These are phyloP conservation scores for Naematelia encephala DNA, from an alignment of 768 basidiomycete genomes.

Conservation along the genomic window DNA sequence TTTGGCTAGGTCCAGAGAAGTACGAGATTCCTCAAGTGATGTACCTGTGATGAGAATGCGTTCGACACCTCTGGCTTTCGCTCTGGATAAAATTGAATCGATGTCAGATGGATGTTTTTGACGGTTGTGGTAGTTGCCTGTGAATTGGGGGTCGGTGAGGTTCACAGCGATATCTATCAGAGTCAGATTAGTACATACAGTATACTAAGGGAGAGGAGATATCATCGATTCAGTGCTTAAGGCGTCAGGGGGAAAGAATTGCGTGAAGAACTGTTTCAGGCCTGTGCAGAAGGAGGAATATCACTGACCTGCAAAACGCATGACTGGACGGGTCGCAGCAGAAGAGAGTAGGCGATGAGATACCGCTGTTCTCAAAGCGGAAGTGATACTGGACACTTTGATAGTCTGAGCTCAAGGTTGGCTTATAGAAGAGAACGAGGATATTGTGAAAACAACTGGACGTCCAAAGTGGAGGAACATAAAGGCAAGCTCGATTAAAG, in stretches of 20 bases:
- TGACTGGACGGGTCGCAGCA: background rate
- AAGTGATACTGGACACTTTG: background rate
- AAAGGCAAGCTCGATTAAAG: background rate
- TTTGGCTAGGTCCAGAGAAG: slow-evolving; percentile 63
- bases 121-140: slow-evolving; percentile 51
- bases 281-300: too few species aligned
- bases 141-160: slow-evolving; percentile 53
- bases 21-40: slow-evolving; percentile 62
- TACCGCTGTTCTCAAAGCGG: background rate
- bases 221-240: too few species aligned
- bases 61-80: slow-evolving; percentile 61
- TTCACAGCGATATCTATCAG: slow-evolving; percentile 54
- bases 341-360: background rate
- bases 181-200: too few species aligned
- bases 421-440: background rate
- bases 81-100: slow-evolving; percentile 59
- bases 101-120: slow-evolving; percentile 62
- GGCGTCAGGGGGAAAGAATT: too few species aligned
- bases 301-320: slow-evolving; percentile 7
- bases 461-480: slow-evolving; percentile 9
- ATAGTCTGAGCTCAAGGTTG: background rate
- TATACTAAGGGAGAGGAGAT: too few species aligned
- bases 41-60: slow-evolving; percentile 75
- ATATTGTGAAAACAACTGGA: background rate
- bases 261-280: too few species aligned